These are phyloP conservation scores for Cryphonectria carpinicola DNA, from an alignment of 2,329 filamentous ascomycete genomes.

Conservation along the genomic window DNA sequence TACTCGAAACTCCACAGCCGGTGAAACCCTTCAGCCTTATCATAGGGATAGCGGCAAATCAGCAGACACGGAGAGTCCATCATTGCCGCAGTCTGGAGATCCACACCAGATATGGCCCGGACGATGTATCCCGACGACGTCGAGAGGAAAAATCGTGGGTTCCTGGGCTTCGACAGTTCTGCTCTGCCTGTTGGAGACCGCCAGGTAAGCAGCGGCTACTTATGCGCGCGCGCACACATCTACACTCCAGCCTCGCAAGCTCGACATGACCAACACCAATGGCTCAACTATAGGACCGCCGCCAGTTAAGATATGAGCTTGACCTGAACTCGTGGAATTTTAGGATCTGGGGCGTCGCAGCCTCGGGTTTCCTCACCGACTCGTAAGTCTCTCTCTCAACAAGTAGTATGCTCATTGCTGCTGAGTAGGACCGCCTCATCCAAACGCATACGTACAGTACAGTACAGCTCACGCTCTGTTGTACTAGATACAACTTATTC, in stretches of 20 bases:
- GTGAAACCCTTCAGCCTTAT: conserved; percentile 1
- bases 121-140: conserved; percentile 42
- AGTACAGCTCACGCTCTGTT: not conserved
- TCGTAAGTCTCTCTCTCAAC: conserved; percentile 43
- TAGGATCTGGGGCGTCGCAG: conserved; percentile 58
- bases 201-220: conserved; percentile 45
- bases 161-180: conserved; percentile 54
- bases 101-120: conserved; percentile 31
- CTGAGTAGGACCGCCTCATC: not conserved
- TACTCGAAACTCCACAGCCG: conserved; percentile 4
- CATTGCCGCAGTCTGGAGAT: not conserved
- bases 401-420: not conserved
- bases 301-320: conserved; percentile 56
- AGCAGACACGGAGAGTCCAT: not conserved
- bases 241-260: not conserved
- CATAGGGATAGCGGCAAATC: not conserved
- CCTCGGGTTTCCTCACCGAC: conserved; percentile 58
- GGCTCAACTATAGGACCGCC: conserved; percentile 48
- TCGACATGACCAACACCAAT: not conserved
- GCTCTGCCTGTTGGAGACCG: conserved; percentile 53
- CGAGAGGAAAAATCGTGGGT: conserved; percentile 51
- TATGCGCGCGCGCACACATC: not conserved
- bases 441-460: not conserved
- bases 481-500: conserved; percentile 55
- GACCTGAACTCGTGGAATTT: conserved; percentile 60